A percentile compares a stretch with the other conserved stretches of the same genome.
Conservation (phyloP, 805 yeast genomes). For the Barnettozyma populi region DNA sequence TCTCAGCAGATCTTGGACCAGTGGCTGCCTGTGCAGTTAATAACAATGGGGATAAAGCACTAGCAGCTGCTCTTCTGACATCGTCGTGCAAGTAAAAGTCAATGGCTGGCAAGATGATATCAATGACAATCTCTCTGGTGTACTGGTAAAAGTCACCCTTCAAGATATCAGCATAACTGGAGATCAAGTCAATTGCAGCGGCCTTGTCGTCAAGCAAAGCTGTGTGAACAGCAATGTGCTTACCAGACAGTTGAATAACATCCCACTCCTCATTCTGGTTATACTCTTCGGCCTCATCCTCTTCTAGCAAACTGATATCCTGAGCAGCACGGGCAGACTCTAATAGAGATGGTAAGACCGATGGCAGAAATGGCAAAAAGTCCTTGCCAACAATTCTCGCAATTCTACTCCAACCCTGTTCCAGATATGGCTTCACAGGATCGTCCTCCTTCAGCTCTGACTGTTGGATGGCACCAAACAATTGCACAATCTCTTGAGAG, state of each 20-base stretch:
- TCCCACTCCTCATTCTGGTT: slow-evolving; percentile 93
- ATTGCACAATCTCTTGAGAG: slow-evolving; percentile 63
- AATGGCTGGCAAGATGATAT: slow-evolving; percentile 80
- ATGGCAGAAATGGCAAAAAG: slow-evolving; percentile 76
- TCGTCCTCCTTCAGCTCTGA: slow-evolving; percentile 62
- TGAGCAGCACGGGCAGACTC: slow-evolving; percentile 85
- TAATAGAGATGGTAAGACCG: slow-evolving; percentile 85
- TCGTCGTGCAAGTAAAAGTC: slow-evolving; percentile 92
- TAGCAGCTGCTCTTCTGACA: slow-evolving; percentile 87
- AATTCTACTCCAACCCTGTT: slow-evolving; percentile 94
- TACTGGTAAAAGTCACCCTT: slow-evolving; percentile 80
- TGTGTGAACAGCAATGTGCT: slow-evolving; percentile 91
- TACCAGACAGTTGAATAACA: slow-evolving; percentile 84
- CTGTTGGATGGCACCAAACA: slow-evolving; percentile 69
- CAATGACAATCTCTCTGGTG: slow-evolving; percentile 70
- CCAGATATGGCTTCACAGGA: slow-evolving; percentile 79
- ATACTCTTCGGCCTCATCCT: slow-evolving; percentile 80
- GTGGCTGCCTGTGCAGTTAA: slow-evolving; percentile 50
- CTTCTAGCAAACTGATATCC: slow-evolving; percentile 81
- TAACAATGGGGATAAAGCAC: slow-evolving; percentile 72
- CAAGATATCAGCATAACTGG: slow-evolving; percentile 78
- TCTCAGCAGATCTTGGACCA: slow-evolving; percentile 48
- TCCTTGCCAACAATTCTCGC: slow-evolving; percentile 83
- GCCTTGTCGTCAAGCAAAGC: slow-evolving; percentile 93
- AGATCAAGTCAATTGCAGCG: slow-evolving; percentile 81